Percentiles rank a stretch among this genome's conserved stretches.
Conservation (phyloP, 768 basidiomycete species). For the Podaxis sp. region DNA sequence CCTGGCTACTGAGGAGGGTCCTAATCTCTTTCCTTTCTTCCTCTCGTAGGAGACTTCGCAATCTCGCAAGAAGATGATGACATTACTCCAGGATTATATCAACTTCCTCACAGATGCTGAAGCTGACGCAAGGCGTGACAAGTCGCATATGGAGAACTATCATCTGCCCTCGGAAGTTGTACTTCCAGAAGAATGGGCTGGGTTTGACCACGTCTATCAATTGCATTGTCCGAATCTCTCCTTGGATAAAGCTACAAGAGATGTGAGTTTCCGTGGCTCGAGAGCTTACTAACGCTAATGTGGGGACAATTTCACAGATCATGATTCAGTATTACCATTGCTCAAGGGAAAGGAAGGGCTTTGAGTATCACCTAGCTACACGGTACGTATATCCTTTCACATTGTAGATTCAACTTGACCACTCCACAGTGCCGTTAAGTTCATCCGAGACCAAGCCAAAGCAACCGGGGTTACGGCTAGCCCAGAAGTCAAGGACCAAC, state of each 20-base stretch:
- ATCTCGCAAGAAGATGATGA: slow-evolving; percentile 43
- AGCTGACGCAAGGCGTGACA: slow-evolving; percentile 33
- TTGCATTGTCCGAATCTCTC: slow-evolving; percentile 84
- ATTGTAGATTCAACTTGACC: neutral
- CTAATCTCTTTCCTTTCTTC: neutral
- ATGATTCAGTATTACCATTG: slow-evolving; percentile 88
- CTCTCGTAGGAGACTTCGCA: slow-evolving; percentile 19
- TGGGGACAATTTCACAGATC: slow-evolving; percentile 46
- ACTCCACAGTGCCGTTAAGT: slow-evolving; percentile 71
- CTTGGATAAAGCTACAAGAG: slow-evolving; percentile 73
- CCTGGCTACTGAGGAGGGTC: neutral
- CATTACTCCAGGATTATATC: slow-evolving; percentile 62
- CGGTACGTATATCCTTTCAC: slow-evolving; percentile 46
- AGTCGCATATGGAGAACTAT: slow-evolving; percentile 42
- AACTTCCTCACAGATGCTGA: slow-evolving; percentile 50
- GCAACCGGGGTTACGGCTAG: slow-evolving; percentile 29
- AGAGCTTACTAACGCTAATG: slow-evolving; percentile 14
- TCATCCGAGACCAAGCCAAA: slow-evolving; percentile 81
- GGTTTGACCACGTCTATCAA: slow-evolving; percentile 91
- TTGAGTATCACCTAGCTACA: slow-evolving; percentile 88
- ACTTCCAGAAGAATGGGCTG: slow-evolving; percentile 68
- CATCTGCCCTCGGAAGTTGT: slow-evolving; percentile 69
- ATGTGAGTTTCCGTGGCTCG: slow-evolving; percentile 53
- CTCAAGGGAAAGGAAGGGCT: slow-evolving; percentile 68
- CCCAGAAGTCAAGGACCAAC: slow-evolving; percentile 26